Evolutionary conservation across 164 flowering plant genomes (phyloP).

Genomic region (Umbilicus rupestris): DNA sequence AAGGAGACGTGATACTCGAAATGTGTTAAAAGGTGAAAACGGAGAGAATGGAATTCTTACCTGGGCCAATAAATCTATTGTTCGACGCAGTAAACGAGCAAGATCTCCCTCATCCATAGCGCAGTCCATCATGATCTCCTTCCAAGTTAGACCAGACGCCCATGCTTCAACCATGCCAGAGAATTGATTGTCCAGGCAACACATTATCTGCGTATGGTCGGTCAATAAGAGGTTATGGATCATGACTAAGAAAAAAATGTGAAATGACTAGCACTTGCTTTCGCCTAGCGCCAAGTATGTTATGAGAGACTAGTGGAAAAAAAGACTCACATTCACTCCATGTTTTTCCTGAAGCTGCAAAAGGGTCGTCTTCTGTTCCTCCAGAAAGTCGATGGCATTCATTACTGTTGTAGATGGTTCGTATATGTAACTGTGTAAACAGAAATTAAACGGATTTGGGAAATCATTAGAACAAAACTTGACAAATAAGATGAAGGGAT

Average conservation of each 20-base stretch:
- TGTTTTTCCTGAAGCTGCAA: slow-evolving; percentile 73
- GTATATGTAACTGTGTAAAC: slow-evolving; percentile 60
- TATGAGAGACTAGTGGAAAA: not conserved
- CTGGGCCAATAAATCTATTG: slow-evolving; percentile 81
- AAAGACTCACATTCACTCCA: slow-evolving; percentile 47
- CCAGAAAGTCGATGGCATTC: slow-evolving; percentile 36
- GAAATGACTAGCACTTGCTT: not conserved
- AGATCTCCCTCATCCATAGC: slow-evolving; percentile 99
- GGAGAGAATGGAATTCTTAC: slow-evolving; percentile 15
- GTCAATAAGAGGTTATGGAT: not conserved
- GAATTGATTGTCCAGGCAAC: slow-evolving; percentile 82
- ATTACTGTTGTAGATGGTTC: slow-evolving; percentile 65
- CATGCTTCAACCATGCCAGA: slow-evolving; percentile 97
- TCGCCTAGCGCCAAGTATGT: not conserved
- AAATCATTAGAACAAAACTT: not conserved
- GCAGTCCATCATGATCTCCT: slow-evolving; percentile 94
- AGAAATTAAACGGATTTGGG: not conserved
- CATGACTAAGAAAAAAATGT: not conserved
- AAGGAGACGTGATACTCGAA: not conserved
- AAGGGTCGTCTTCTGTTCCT: slow-evolving; percentile 57
- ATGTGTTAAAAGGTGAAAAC: not conserved
- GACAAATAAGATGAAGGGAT: not conserved
- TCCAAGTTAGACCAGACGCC: slow-evolving; percentile 94
- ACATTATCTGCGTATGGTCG: slow-evolving; percentile 36
- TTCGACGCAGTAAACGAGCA: slow-evolving; percentile 76